Conservation (phyloP, 2,329 filamentous ascomycete species). For the Fusarium sp. region DNA sequence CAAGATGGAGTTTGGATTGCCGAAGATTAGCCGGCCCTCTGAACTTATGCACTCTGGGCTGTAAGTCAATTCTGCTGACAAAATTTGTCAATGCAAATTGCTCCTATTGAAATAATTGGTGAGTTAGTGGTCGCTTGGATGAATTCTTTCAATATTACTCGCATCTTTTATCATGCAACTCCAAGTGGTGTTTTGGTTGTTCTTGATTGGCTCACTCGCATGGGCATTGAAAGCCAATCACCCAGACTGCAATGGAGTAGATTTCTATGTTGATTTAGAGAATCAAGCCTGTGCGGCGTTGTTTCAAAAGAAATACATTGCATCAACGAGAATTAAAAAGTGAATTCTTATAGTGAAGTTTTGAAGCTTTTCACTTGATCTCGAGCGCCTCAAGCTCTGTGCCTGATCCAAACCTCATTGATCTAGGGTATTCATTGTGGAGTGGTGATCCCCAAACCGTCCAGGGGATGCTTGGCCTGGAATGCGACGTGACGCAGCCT, state of each 20-base stretch:
- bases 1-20: slow-evolving; percentile 11
- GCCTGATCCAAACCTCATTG: neutral
- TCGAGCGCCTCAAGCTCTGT: neutral
- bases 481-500: slow-evolving; percentile 33
- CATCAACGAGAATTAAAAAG: neutral
- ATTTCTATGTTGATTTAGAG: neutral
- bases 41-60: too few species aligned
- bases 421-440: slow-evolving; percentile 19
- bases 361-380: too few species aligned
- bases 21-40: slow-evolving; percentile 12
- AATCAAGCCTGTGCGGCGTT: accelerated
- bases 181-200: too few species aligned
- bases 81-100: too few species aligned
- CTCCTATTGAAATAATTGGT: too few species aligned
- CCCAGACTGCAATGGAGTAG: accelerated
- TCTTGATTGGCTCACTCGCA: neutral
- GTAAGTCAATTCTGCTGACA: too few species aligned
- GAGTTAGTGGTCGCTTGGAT: too few species aligned
- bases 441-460: slow-evolving; percentile 12
- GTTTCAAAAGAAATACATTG: neutral
- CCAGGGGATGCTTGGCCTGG: slow-evolving; percentile 14
- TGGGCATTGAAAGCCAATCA: accelerated
- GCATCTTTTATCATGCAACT: too few species aligned
- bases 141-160: too few species aligned
- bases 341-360: accelerated